Base-by-base conservation (phyloP, 2,329 filamentous ascomycete genomes). In the Fusarium sp. region DNA sequence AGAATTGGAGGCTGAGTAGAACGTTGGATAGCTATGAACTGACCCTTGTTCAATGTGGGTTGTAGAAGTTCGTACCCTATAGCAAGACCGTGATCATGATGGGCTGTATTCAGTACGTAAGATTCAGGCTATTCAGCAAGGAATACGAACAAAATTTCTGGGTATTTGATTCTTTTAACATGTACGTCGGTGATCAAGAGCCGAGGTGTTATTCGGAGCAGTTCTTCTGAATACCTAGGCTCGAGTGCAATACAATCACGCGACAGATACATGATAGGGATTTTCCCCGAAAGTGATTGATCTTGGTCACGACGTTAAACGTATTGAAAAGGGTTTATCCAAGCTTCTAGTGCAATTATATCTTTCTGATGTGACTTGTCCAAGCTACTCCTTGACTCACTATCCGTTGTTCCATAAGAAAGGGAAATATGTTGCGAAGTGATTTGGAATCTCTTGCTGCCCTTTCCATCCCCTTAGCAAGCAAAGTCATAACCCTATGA, bases 1-100 rank as follows among this genome's bases (percentile, higher is more conserved):
- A 66, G 66, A 70, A 47, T 38, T 32, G 32, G 51, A 44, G 61
- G 52, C 55, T 43, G 45, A 56, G 27, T 47, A 24, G n/a, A 25
- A 38, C 25, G 34, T 16, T 38, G 34, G 34, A 38, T n/a, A 38
- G 25, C 25, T 25, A 44, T 24, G 22, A 7, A 24, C 42, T 22
- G 32, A 43, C 32, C 49, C 32, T 43, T 43, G 34, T 53, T 43
- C 34, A 53, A 29, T 32, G 25, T 47, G 25, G 44, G 25, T 50
- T 32, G 20, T 8, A 24, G 18, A 32, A 24, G 14, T n/a, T 38
- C 50, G 14, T 53, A 53, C 50, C 50, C 50, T 53, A 29, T 53
- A 53, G 50, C 24, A n/a, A 20, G 18, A 29, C 34, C 18, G 18
- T 27, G 14, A 43, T 29, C 7, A 32, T 53, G 25, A 18, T 53